A percentile compares a stretch with the other conserved stretches of the same genome.
Conservation (phyloP, 768 basidiomycete species). For the Nidularia sp. region DNA sequence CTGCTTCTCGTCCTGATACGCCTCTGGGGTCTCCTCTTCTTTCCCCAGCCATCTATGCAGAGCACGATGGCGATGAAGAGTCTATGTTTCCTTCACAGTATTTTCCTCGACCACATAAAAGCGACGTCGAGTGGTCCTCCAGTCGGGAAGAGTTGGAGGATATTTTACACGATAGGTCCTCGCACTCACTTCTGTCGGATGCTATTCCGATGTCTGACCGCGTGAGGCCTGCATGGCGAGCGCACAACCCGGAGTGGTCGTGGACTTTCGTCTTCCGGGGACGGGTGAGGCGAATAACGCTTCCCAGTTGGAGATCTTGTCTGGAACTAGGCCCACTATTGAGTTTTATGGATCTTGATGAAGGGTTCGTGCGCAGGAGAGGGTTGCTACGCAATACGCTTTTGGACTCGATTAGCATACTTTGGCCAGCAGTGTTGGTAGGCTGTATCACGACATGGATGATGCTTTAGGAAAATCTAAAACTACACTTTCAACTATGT, state of each 20-base stretch:
- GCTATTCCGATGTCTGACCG: too few species aligned
- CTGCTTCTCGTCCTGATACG: constrained; percentile 9
- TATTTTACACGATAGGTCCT: too few species aligned
- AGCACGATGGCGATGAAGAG: constrained; percentile 46
- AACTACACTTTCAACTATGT: neutral
- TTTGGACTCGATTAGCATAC: constrained; percentile 32
- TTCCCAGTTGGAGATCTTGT: constrained; percentile 36
- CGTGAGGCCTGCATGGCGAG: too few species aligned
- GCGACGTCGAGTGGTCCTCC: constrained; percentile 33
- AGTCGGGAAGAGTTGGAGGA: constrained; percentile 8
- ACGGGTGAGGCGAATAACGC: constrained; percentile 47
- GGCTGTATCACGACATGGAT: constrained; percentile 36
- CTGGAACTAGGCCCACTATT: constrained; percentile 9
- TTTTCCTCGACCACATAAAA: constrained; percentile 27
- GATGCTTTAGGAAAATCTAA: constrained; percentile 9
- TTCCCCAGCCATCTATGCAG: constrained; percentile 18
- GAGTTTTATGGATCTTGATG: constrained; percentile 8
- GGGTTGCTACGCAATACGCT: constrained; percentile 28
- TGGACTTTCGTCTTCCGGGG: constrained; percentile 56
- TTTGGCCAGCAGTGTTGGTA: constrained; percentile 28
- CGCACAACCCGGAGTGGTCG: constrained; percentile 24
- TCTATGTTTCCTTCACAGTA: constrained; percentile 50
- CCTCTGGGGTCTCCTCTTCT: constrained; percentile 23
- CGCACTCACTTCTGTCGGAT: too few species aligned
- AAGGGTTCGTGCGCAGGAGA: constrained; percentile 13